Conservation (phyloP, 2,329 filamentous ascomycete genomes). For the Beauveria bassiana region DNA sequence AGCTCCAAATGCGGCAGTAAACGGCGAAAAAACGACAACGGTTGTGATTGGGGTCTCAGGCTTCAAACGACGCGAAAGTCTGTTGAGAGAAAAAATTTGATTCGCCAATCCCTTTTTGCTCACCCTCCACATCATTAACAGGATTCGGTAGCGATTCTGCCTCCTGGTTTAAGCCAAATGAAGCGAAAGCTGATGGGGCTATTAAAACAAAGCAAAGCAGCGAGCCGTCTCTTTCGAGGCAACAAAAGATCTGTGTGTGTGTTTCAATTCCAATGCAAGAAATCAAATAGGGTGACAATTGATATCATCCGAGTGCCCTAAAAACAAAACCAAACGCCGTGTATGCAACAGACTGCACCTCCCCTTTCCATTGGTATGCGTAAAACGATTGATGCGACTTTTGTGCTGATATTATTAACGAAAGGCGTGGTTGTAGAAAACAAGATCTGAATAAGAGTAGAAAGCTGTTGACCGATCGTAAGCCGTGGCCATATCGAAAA, state of each 20-base stretch:
- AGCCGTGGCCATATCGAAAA: not conserved
- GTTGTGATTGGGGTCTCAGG: not conserved
- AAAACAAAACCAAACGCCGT: not conserved
- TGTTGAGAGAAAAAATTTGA: not conserved
- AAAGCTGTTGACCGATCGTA: not conserved
- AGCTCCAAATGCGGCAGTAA: not conserved
- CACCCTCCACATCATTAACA: not conserved
- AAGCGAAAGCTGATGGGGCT: not conserved
- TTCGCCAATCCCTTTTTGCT: not conserved
- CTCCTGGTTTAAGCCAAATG: not conserved
- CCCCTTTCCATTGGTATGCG: constrained; percentile 6
- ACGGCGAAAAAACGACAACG: too few species aligned
- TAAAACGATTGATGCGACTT: constrained; percentile 6
- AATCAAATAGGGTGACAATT: not conserved
- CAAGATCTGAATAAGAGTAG: not conserved
- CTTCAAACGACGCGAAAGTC: not conserved
- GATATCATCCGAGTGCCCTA: not conserved
- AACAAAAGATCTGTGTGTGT: not conserved
- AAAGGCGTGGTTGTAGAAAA: constrained; percentile 6
- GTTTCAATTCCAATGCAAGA: not conserved
- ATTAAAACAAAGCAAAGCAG: not conserved
- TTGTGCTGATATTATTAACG: constrained; percentile 7
- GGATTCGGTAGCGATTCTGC: not conserved
- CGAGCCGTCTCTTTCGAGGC: not conserved
- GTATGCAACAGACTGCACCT: constrained; percentile 7